Evolutionary conservation across 1,284 basidiomycete genomes (phyloP).

Genomic region (Pseudozyma pruni): DNA sequence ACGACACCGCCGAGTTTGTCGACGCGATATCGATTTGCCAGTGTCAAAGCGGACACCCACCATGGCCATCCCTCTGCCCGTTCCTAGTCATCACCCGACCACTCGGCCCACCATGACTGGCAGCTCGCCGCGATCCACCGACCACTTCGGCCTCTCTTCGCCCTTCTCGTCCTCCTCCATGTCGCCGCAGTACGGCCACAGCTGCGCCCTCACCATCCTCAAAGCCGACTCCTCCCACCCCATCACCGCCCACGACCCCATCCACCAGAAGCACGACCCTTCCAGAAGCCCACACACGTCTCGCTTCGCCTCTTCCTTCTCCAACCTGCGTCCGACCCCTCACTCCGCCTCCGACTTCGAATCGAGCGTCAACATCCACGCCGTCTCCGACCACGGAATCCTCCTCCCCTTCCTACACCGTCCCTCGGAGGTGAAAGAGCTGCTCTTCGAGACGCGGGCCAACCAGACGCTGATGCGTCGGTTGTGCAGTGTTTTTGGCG

Average conservation of each 20-base stretch:
- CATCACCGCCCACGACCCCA: slow-evolving; percentile 33
- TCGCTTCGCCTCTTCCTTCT: slow-evolving; percentile 41
- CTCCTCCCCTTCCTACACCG: slow-evolving; percentile 52
- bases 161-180: slow-evolving; percentile 12
- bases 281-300: slow-evolving; percentile 4
- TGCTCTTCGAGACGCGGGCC: slow-evolving; percentile 41
- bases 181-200: slow-evolving; percentile 18
- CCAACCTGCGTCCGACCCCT: slow-evolving; percentile 19
- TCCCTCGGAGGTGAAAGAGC: slow-evolving; percentile 39
- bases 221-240: slow-evolving; percentile 33
- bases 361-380: slow-evolving; percentile 42
- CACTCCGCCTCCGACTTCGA: slow-evolving; percentile 16
- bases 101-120: slow-evolving; percentile 10
- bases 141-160: slow-evolving; percentile 10
- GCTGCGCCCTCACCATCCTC: slow-evolving; percentile 49
- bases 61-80: slow-evolving; percentile 41
- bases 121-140: slow-evolving; percentile 11
- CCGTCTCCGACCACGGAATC: slow-evolving; percentile 37
- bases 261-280: slow-evolving; percentile 16
- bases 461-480: slow-evolving; percentile 33
- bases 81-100: slow-evolving; percentile 10
- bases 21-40: too few relatives aligned
- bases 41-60: neutral
- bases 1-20: too few relatives aligned
- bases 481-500: slow-evolving; percentile 45